phyloP scores from a whole-genome alignment of 768 basidiomycete genomes.

The Thelephora ganbajun region DNA sequence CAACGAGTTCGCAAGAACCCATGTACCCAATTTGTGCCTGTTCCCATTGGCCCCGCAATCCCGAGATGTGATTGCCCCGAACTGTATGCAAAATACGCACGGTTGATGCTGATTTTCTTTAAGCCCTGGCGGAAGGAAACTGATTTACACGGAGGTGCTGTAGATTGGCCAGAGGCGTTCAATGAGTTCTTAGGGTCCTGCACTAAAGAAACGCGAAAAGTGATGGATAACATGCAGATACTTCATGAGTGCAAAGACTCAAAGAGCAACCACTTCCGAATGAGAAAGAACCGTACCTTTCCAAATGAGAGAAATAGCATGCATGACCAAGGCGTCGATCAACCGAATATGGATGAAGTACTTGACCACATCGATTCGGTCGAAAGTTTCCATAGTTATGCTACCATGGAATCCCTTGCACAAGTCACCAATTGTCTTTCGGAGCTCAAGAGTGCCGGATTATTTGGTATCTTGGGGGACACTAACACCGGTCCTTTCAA shows the following conservation, averaged over 20 bases:
- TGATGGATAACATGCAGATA: slow-evolving; percentile 26
- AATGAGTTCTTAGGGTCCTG: slow-evolving; percentile 6
- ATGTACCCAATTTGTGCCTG: slow-evolving; percentile 13
- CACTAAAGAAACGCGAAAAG: slow-evolving; percentile 2
- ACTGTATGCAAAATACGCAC: slow-evolving; percentile 12
- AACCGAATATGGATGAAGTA: not conserved
- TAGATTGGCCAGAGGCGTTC: slow-evolving; percentile 21
- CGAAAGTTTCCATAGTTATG: no score
- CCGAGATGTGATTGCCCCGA: slow-evolving; percentile 17
- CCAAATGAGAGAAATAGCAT: not conserved
- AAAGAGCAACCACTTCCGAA: slow-evolving; percentile 17
- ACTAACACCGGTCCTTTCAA: no score
- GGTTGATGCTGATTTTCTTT: slow-evolving; percentile 28
- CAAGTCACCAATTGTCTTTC: no score
- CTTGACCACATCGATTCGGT: no score
- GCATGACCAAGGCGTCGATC: not conserved
- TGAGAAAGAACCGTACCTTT: slow-evolving; percentile 1
- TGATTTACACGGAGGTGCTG: slow-evolving; percentile 12
- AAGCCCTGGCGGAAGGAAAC: slow-evolving; percentile 22
- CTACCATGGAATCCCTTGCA: no score
- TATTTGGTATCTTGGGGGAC: no score
- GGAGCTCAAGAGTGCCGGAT: no score
- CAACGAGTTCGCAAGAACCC: slow-evolving; percentile 3
- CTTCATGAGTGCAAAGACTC: slow-evolving; percentile 27
- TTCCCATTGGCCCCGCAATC: slow-evolving; percentile 21